Evolutionary conservation across 306 rosid species (phyloP).

Genomic region (Acacia crassicarpa): DNA sequence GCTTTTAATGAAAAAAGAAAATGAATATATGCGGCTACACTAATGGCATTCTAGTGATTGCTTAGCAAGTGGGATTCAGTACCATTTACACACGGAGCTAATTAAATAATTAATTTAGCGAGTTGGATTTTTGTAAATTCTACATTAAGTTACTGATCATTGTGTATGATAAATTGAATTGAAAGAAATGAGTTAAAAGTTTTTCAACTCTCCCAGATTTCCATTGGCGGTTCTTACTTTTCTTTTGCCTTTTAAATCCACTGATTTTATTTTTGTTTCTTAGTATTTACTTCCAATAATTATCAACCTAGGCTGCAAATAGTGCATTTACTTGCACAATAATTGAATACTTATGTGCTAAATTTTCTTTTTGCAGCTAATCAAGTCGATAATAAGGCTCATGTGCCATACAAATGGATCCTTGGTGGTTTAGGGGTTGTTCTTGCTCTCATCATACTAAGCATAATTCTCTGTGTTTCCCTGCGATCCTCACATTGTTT

Average conservation of each 20-base stretch:
- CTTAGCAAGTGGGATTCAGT: neutral
- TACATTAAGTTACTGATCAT: neutral
- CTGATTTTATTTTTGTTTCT: neutral
- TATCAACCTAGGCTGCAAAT: neutral
- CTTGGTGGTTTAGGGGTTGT: constrained; percentile 78
- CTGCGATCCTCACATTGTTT: constrained; percentile 68
- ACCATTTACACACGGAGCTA: neutral
- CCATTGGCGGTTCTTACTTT: neutral
- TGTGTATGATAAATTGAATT: constrained; percentile 6
- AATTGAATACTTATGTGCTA: neutral
- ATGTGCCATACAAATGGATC: constrained; percentile 80
- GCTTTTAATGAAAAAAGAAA: neutral
- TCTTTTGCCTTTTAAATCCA: neutral
- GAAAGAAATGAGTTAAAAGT: neutral
- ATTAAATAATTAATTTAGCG: neutral
- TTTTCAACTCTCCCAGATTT: neutral
- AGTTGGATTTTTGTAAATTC: neutral
- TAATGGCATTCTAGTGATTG: neutral
- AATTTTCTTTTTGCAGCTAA: constrained; percentile 45
- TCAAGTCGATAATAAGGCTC: constrained; percentile 58
- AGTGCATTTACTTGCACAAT: constrained; percentile 9
- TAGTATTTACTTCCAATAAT: neutral
- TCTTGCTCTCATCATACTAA: constrained; percentile 59
- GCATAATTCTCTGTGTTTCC: constrained; percentile 55
- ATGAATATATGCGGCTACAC: neutral